Percentiles rank a stretch among this genome's conserved stretches.
Conservation (phyloP, 2,329 filamentous ascomycete species). For the Penicillium sp. region DNA sequence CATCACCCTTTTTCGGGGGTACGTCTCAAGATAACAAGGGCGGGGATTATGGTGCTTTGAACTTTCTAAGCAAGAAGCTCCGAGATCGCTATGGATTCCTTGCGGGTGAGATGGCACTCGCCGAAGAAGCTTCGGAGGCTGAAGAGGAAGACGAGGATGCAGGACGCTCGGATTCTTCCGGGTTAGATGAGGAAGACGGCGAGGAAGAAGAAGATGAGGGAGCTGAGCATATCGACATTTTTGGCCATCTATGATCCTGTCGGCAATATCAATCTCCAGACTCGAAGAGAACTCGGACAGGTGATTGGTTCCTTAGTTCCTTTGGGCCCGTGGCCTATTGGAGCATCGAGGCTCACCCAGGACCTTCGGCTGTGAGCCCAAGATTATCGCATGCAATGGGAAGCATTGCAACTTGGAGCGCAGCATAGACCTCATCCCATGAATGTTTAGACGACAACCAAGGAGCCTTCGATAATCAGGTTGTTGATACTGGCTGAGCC, state of each 20-base stretch:
- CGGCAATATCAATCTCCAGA: background rate
- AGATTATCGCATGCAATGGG: background rate
- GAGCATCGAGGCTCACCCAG: background rate
- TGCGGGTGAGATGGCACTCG: conserved; percentile 24
- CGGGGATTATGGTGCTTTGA: conserved; percentile 53
- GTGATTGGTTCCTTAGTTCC: background rate
- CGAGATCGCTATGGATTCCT: conserved; percentile 36
- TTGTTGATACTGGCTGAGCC: background rate
- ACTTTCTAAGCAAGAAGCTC: conserved; percentile 49
- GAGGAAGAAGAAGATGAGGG: conserved; percentile 51
- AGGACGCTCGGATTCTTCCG: conserved; percentile 26
- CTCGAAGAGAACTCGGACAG: background rate
- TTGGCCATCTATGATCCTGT: conserved; percentile 47
- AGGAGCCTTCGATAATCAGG: background rate
- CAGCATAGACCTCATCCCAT: background rate
- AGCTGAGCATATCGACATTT: conserved; percentile 48
- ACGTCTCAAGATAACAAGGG: conserved; percentile 17
- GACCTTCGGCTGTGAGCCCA: background rate
- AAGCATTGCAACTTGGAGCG: background rate
- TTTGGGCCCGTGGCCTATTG: background rate
- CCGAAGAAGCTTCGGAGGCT: conserved; percentile 19
- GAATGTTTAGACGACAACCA: background rate
- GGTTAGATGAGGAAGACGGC: conserved; percentile 39
- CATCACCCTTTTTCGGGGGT: conserved; percentile 27
- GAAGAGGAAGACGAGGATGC: conserved; percentile 18